Evolutionary conservation across 2,329 filamentous ascomycete species (phyloP), one percentile per base, ranked within the genome.

Genomic region (Ophiognomonia clavigignenti-juglandacearum): DNA sequence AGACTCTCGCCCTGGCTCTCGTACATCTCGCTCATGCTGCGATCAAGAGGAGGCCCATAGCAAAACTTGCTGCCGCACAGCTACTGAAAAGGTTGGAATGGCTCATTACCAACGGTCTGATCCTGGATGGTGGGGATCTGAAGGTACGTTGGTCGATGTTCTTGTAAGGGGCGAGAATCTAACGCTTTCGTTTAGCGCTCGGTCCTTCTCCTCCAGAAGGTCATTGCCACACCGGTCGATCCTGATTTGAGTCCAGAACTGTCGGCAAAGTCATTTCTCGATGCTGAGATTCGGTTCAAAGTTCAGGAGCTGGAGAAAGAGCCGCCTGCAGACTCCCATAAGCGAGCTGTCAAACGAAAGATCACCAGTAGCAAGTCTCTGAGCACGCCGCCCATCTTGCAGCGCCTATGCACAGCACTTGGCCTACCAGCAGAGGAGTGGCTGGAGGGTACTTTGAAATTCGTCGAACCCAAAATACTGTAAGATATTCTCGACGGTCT

Each of bases 21-120:
- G 32, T 60, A 32, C 54, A 56, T 18, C 52, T 63, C 10, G 54
- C 57, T 4, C 49, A 55, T 27, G 51, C 52, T 14, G 51, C 57
- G 4, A 43, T 47, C 23, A 45, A 51, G 7, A 55, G 59, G 43
- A 58, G 51, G 22, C 57, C 61, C 8, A 55, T 57, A n/a, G 52
- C 57, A 4, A 52, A 54, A 36, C 55, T 62, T 10, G 43, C 59
- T 27, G 42, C 49, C 8, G 59, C 57, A 7, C 56, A 56, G 19
- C 39, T 64, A 11, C 43, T 61, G 9, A 52, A 52, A 23, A 23
- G 34, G 9, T 16, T 52, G 23, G 42, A 52, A n/a, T 22, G 36
- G 11, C n/a, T 49, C 19, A 19, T 39, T 2, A 13, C 24, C 14
- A 19, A 37, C 11, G 29, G n/a, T 6, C 19, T 38, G 4, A 7